Evolutionary conservation across 2,329 filamentous ascomycete genomes (phyloP), one percentile per base, ranked within the genome.

Genomic region (Xylaria digitata): DNA sequence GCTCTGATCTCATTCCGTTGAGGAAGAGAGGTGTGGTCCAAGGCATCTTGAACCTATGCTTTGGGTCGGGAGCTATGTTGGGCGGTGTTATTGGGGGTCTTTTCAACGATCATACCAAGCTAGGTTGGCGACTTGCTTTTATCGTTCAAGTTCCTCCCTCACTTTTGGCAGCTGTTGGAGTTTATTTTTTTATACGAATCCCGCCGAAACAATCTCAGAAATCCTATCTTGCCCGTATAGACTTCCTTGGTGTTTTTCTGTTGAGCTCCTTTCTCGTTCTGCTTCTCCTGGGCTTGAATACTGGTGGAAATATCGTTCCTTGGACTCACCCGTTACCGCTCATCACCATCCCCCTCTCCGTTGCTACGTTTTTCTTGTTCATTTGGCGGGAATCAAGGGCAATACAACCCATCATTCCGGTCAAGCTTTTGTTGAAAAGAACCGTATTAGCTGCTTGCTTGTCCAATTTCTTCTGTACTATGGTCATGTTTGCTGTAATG

Each of bases 221-320:
- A 37, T 55, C 64, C 4, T 63, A 67, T 23, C 8, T 67, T 23
- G 48, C 46, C 4, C 64, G 64, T 23, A 67, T 67, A 17, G 64
- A 67, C 49, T 67, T 67, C 42, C 42, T 53, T 7, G 64, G 64
- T 6, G 64, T 63, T 34, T 42, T 63, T 32, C 61, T 58, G 37
- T 57, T 53, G 13, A 23, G 53, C 1, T 45, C 30, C n/a, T 57
- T 42, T 6, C 21, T 63, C 6, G 37, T 45, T 2, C 7, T 63
- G 21, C 46, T 63, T 3, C 53, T 63, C 11, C 13, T 63, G 37
- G 61, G 61, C 17, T 46, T 63, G 1, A 63, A 53, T 23, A 50
- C 34, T 46, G 61, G 61, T 2, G 61, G 61, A 1, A 63, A 63
- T 13, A 43, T 58, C 23, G 61, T 63, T 5, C 61, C 61, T 26